Percentiles rank a stretch among this genome's conserved stretches.
Conservation (phyloP, 768 basidiomycete species). For the Gelatoporia subvermispora region DNA sequence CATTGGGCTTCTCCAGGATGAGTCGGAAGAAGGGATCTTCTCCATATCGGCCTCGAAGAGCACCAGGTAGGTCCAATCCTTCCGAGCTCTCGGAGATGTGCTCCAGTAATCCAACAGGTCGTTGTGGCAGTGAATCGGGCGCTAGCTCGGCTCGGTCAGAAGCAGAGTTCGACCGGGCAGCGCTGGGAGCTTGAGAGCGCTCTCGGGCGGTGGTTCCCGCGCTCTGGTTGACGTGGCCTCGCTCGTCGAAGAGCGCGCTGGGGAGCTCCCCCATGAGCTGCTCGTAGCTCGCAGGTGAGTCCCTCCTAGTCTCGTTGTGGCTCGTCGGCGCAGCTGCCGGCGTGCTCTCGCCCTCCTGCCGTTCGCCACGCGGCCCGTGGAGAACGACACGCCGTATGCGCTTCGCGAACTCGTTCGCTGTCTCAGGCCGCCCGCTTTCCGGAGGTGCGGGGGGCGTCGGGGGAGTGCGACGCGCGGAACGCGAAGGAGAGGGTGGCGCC, state of each 20-base stretch:
- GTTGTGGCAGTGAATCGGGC: constrained; percentile 2
- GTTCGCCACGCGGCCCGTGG: constrained; percentile 1
- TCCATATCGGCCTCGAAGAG: constrained; percentile 16
- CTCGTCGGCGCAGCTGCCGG: not conserved
- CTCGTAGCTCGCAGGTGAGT: not conserved
- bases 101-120: not conserved
- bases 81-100: not conserved
- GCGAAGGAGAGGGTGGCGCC: not conserved
- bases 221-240: too few relatives aligned
- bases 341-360: constrained; percentile 4
- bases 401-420: constrained; percentile 3
- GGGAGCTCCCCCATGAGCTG: too few relatives aligned
- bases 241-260: too few relatives aligned
- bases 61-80: constrained; percentile 4
- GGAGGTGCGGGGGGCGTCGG: not conserved
- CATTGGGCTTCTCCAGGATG: constrained; percentile 17
- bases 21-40: constrained; percentile 27
- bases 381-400: constrained; percentile 6
- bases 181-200: too few relatives aligned
- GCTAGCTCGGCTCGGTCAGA: too few relatives aligned
- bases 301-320: too few relatives aligned
- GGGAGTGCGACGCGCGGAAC: not conserved
- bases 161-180: too few relatives aligned
- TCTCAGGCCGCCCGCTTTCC: constrained; percentile 5
- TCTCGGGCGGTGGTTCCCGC: too few relatives aligned